Evolutionary conservation across 139 green algal species (phyloP), one percentile per base, ranked within the genome.

Genomic region (Deuterostichococcus epilithicus): DNA sequence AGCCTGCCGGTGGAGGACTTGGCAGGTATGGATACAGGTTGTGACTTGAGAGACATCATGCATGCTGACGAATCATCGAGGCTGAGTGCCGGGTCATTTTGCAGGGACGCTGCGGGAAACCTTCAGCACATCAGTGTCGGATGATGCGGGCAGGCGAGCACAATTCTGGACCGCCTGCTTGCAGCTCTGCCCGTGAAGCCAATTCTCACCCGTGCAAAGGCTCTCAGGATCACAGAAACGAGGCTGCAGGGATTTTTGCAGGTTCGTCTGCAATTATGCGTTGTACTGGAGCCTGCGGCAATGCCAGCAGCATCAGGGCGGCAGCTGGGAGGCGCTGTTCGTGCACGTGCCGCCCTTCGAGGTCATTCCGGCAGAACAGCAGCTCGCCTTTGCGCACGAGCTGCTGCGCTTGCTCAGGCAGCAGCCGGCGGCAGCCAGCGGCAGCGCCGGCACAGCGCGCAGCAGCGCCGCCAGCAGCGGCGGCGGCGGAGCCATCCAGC

Each of bases 191-290:
- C 45, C 45, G 45, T 18, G 15, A 26, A 26, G 15, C 15, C 45
- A 60, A 26, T 13, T 18, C 45, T 60, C 15, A 13, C 45, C 45
- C 45, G 15, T 60, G 15, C n/a, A n/a, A n/a, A n/a, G n/a, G n/a
- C n/a, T n/a, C n/a, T n/a, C n/a, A n/a, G n/a, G n/a, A n/a, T n/a
- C n/a, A n/a, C n/a, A n/a, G n/a, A n/a, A n/a, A n/a, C n/a, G n/a
- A 60, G 15, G 45, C 45, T 60, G 45, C 15, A 13, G 45, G 45
- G 18, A 26, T 13, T 60, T 60, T 60, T 13, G 52, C 20, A 36
- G 69, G 8, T 81, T 72, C 32, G 34, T 81, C 2, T 81, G 76
- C 70, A 81, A 81, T 69, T 81, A 76, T 58, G 72, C 68, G 26
- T 75, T 72, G 25, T 81, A 76, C 58, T 47, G n/a, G 4, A 72